Conservation (phyloP, 164 flowering plant species). For the Kalanchoe fedtschenkoi region DNA sequence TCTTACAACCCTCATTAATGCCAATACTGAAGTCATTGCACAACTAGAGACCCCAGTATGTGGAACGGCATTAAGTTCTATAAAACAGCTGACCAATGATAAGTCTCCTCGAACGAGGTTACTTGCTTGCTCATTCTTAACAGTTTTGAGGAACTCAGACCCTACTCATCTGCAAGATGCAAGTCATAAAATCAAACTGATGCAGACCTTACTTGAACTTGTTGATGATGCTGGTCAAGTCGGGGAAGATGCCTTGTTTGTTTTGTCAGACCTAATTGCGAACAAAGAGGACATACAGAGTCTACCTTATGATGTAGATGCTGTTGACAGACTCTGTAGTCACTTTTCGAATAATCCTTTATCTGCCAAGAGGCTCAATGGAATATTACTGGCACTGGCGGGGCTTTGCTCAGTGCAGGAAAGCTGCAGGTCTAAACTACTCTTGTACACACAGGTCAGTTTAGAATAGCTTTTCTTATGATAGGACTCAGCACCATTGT, state of each 20-base stretch:
- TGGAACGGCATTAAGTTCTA: constrained; percentile 44
- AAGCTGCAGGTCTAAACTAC: constrained; percentile 44
- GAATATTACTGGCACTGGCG: constrained; percentile 60
- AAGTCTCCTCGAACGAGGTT: constrained; percentile 65
- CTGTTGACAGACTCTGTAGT: constrained; percentile 47
- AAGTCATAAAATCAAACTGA: constrained; percentile 45
- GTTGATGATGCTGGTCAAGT: constrained; percentile 76
- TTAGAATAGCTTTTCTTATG: background rate
- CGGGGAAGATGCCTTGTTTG: constrained; percentile 91
- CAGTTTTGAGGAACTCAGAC: constrained; percentile 42
- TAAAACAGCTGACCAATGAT: constrained; percentile 58
- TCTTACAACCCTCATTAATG: constrained; percentile 48
- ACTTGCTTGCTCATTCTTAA: constrained; percentile 69
- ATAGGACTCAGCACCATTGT: background rate
- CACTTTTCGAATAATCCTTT: constrained; percentile 31
- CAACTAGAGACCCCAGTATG: constrained; percentile 38
- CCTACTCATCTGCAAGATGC: constrained; percentile 46
- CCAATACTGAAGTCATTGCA: constrained; percentile 47
- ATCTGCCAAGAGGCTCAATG: constrained; percentile 45
- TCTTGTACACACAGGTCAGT: constrained; percentile 52
- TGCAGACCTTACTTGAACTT: constrained; percentile 62
- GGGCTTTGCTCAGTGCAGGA: constrained; percentile 80
- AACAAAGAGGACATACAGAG: constrained; percentile 68
- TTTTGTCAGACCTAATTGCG: constrained; percentile 45
- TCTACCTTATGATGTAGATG: constrained; percentile 59